phyloP scores from a whole-genome alignment of 805 yeast species.

The Komagataella ulmi region DNA sequence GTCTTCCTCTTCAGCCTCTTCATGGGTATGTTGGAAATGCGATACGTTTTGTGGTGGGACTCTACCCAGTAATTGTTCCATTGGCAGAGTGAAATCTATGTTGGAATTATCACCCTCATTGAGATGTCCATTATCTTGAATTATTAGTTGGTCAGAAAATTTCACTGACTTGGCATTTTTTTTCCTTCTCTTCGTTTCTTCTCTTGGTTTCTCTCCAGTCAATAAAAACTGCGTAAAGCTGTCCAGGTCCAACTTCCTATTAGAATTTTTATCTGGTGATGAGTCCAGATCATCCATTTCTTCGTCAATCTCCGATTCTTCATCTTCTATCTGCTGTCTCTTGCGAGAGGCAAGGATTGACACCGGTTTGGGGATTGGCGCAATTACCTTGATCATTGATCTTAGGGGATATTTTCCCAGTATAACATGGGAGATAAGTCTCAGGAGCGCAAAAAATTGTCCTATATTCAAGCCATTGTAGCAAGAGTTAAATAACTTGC shows the following conservation, averaged over 20 bases:
- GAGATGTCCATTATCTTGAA: slow-evolving; percentile 19
- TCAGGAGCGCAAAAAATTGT: slow-evolving; percentile 76
- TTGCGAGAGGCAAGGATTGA: slow-evolving; percentile 53
- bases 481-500: slow-evolving; percentile 34
- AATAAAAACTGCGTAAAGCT: slow-evolving; percentile 73
- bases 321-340: slow-evolving; percentile 33
- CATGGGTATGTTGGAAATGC: slow-evolving; percentile 8
- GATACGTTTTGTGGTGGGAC: slow-evolving; percentile 17
- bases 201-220: slow-evolving; percentile 63
- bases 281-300: slow-evolving; percentile 7
- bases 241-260: slow-evolving; percentile 57
- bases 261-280: slow-evolving; percentile 3
- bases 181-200: slow-evolving; percentile 23
- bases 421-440: slow-evolving; percentile 62
- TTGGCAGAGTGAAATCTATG: slow-evolving; percentile 55
- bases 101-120: slow-evolving; percentile 6
- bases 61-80: slow-evolving; percentile 55
- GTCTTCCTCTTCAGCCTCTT: slow-evolving; percentile 29
- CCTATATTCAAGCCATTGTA: slow-evolving; percentile 64
- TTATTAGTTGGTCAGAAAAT: slow-evolving; percentile 52
- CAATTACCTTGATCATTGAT: slow-evolving; percentile 33
- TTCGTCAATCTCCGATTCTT: slow-evolving; percentile 21
- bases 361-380: slow-evolving; percentile 69
- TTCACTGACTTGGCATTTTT: slow-evolving; percentile 47
- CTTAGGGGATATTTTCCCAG: slow-evolving; percentile 39